phyloP scores from a whole-genome alignment of 768 basidiomycete species.

The Hebeloma cylindrosporum region DNA sequence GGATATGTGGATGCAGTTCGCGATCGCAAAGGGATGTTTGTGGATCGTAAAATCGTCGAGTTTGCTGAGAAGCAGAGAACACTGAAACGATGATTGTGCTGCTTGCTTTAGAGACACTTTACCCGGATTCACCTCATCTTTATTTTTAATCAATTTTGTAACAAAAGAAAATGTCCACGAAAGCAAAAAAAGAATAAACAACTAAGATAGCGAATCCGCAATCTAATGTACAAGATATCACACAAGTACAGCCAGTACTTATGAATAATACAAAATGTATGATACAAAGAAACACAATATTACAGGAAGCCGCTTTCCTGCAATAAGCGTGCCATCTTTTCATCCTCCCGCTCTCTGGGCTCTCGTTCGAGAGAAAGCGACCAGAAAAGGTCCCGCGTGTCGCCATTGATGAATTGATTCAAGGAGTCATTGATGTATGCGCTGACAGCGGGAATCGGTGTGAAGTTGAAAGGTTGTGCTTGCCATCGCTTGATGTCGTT shows the following conservation, averaged over 20 bases:
- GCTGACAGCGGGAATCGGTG: constrained; percentile 62
- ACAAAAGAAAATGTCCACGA: neutral
- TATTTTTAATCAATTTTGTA: neutral
- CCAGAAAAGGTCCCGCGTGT: constrained; percentile 79
- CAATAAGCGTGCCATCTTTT: constrained; percentile 89
- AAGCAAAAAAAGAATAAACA: constrained; percentile 2
- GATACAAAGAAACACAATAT: constrained; percentile 16
- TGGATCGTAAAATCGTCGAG: constrained; percentile 92
- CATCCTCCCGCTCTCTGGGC: constrained; percentile 93
- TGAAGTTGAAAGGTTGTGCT: constrained; percentile 84
- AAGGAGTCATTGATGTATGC: constrained; percentile 80
- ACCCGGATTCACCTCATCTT: neutral
- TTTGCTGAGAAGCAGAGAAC: constrained; percentile 98
- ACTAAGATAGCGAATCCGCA: constrained; percentile 7
- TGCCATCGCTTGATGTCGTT: constrained; percentile 97
- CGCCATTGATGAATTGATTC: constrained; percentile 64
- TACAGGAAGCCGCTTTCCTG: constrained; percentile 89
- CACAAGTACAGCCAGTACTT: constrained; percentile 13
- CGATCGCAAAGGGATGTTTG: constrained; percentile 92
- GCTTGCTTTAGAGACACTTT: neutral
- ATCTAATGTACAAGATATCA: constrained; percentile 14
- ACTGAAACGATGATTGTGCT: constrained; percentile 50
- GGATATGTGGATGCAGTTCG: constrained; percentile 89
- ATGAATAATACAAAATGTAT: constrained; percentile 13
- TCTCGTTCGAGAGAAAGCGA: constrained; percentile 83